Base-by-base conservation (phyloP, 1,284 basidiomycete genomes). In the Trametes pubescens region DNA sequence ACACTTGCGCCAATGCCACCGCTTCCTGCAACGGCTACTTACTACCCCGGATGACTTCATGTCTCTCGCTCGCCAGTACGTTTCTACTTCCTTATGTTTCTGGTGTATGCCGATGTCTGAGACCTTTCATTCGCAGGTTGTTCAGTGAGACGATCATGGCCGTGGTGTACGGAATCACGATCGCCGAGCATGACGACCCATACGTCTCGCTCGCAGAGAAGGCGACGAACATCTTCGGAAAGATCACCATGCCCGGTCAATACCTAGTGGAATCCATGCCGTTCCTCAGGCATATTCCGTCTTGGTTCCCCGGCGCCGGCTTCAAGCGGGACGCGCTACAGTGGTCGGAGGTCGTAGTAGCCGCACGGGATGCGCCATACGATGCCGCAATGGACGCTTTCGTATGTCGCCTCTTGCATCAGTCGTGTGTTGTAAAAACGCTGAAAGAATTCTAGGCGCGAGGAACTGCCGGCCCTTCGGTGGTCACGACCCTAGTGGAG, bases 181-280 rank as follows among this genome's bases (percentile, higher is more conserved):
- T 43, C 18, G 40, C 40, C 16, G 40, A 43, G 18, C 40, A 16
- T 16, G 8, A 43, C 18, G 40, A 43, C 18, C 40, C 40, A 8
- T 43, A 43, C 18, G 6, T 43, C 6, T 18, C 40, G 2, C 40
- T 16, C 18, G 40, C 18, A 2, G 14, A 16, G 16, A 43, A 43
- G 18, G 40, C 18, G 6, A 43, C 40, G 14, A 3, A 13, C 14
- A n/a, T 16, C 16, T 43, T 43, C 40, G 18, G 18, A 2, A 16
- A 43, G 14, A 43, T 43, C 40, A n/a, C 18, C 40, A 43, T 43
- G 1, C 40, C 40, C 5, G 40, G 70, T 24, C 53, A 51, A 5
- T 71, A 65, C 49, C 61, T 68, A 18, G 65, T 71, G 32, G 70
- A 71, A 34, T 49, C 55, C 14, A 46, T 71, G 35, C 70, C 70